phyloP scores from a whole-genome alignment of 345 rosid genomes.

The Eucalyptus cloeziana region DNA sequence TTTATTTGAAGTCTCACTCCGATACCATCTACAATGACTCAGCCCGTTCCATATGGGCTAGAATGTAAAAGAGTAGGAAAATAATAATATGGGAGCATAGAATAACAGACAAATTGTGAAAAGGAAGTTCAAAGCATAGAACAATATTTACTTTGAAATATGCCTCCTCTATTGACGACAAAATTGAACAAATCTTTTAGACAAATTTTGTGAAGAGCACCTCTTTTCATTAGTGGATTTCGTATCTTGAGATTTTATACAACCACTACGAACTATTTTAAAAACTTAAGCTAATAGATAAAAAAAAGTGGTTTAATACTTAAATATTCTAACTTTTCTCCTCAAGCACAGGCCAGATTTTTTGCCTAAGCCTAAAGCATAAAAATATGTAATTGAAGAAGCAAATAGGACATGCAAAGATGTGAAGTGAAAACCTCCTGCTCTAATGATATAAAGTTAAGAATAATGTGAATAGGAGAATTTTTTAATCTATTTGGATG shows the following conservation, averaged over 20 bases:
- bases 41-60: not conserved
- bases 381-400: not conserved
- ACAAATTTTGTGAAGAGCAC: not conserved
- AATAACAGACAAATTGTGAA: not conserved
- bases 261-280: fast-evolving
- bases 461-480: not conserved
- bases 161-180: not conserved
- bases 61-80: not conserved
- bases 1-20: not conserved
- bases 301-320: no score
- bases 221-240: not conserved
- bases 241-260: no score
- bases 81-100: not conserved
- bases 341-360: not conserved
- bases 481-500: no score
- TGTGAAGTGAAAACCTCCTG: not conserved
- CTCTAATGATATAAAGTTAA: not conserved
- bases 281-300: not conserved
- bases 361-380: not conserved
- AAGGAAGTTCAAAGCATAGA: not conserved
- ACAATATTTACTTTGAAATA: no score
- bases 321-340: not conserved
- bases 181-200: not conserved
- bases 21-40: not conserved
- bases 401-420: not conserved